Percentiles rank a stretch among this genome's conserved stretches.
These are phyloP conservation scores for Brassica incana DNA, from an alignment of 345 rosid genomes.

Conservation along the genomic window DNA sequence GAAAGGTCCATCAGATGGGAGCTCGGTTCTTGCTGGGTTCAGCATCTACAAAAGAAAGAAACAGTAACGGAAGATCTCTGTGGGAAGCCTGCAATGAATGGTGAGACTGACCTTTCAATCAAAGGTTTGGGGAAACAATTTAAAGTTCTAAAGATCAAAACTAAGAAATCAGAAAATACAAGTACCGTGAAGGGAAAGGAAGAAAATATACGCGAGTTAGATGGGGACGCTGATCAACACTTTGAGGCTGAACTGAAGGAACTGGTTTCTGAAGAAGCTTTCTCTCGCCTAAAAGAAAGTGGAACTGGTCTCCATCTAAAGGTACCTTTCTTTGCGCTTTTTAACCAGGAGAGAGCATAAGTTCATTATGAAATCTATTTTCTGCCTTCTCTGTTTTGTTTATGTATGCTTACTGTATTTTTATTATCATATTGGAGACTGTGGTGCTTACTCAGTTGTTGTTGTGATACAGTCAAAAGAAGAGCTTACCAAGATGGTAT, in stretches of 20 bases:
- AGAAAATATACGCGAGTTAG: conserved; percentile 6
- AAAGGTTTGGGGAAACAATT: conserved; percentile 97
- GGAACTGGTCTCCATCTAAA: conserved; percentile 88
- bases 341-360: not conserved
- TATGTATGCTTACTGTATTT: not conserved
- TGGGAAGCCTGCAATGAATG: conserved; percentile 57
- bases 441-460: conserved; percentile 22
- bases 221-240: conserved; percentile 30
- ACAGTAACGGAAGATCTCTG: conserved; percentile 55
- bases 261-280: conserved; percentile 72
- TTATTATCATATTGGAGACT: not conserved
- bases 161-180: conserved; percentile 48
- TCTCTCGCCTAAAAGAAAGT: conserved; percentile 73
- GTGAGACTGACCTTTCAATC: conserved; percentile 69
- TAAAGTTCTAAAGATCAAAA: conserved; percentile 71
- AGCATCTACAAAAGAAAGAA: conserved; percentile 84
- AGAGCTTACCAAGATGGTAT: conserved; percentile 82
- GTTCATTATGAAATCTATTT: not conserved
- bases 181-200: conserved; percentile 25
- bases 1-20: conserved; percentile 85
- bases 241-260: conserved; percentile 66
- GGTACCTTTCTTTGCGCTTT: conserved; percentile 44
- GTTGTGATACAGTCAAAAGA: conserved; percentile 56
- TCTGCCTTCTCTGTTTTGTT: not conserved
- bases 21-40: conserved; percentile 91